Base-by-base conservation (phyloP, 2,329 filamentous ascomycete species). In the Phaeosphaeriaceae sp. region DNA sequence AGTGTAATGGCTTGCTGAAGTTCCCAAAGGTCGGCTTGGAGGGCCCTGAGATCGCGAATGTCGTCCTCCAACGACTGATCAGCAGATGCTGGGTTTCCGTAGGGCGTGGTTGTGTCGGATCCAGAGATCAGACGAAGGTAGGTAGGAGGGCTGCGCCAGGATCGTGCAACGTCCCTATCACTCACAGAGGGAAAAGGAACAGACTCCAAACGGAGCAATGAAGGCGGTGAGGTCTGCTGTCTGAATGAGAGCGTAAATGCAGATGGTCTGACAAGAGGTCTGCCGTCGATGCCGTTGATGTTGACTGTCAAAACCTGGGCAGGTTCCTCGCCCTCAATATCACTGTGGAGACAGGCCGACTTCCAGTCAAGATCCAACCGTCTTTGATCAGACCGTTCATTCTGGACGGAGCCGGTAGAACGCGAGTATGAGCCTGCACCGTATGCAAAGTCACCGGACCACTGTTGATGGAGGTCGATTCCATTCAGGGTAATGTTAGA, bases 401-500 rank as follows among this genome's bases (percentile, higher is more conserved):
- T 61, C 62, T 68, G 61, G 48, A 64, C 51, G 46, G 66, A 54
- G 42, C 66, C 56, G 50, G 68, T 55, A 26, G 66, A 52, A 37
- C 60, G 64, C 42, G 60, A 48, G 60, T 71, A 64, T 28, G 64
- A 66, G 29, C 68, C 73, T 17, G 64, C 65, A 23, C 72, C 73
- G 33, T 62, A 63, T 29, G 70, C 72, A 49, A 67, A 60, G 52
- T 71, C 64, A 56, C 70, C 71, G 46, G 65, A 58, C 71, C 71
- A 75, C 60, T 72, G 59, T 51, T 74, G 69, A 26, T 66, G 63
- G 21, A 76, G 66, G 45, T 64, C 58, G 18, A 72, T 54, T 47
- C 71, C 73, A 60, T 78, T 77, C 49, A 79, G 56, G 13, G 73
- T 72, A 52, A 78, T 62, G 67, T 78, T 76, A 32, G 71, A 70